phyloP scores from a whole-genome alignment of 306 rosid species.

The Malus sieversii region DNA sequence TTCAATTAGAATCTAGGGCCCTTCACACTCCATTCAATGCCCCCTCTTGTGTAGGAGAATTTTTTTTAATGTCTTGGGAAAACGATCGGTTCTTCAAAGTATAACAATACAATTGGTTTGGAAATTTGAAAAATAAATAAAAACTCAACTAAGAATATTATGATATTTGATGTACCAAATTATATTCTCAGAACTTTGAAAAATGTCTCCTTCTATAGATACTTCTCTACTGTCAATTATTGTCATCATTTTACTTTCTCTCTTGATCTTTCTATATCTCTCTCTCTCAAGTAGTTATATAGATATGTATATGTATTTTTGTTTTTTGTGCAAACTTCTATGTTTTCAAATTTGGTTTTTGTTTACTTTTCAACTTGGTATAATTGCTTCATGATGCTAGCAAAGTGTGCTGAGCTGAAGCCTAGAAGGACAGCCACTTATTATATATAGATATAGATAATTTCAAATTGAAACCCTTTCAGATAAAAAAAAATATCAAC shows the following conservation, averaged over 20 bases:
- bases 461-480: not conserved
- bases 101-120: too few relatives aligned
- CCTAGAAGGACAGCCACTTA: not conserved
- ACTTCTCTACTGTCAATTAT: conserved; percentile 45
- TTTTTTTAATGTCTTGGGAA: too few relatives aligned
- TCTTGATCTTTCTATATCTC: conserved; percentile 11
- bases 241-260: conserved; percentile 33
- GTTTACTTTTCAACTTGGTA: not conserved
- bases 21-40: conserved; percentile 13
- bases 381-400: not conserved
- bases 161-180: too few relatives aligned
- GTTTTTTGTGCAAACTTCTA: not conserved
- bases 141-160: too few relatives aligned
- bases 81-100: fast-evolving
- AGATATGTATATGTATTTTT: too few relatives aligned
- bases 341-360: not conserved
- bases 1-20: conserved; percentile 44
- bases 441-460: not conserved
- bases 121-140: too few relatives aligned
- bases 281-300: not conserved
- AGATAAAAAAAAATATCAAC: too few relatives aligned
- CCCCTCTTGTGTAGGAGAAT: not conserved
- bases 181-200: too few relatives aligned
- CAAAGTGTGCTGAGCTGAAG: not conserved
- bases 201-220: not conserved